Base-by-base conservation (phyloP, 495 filamentous ascomycete species). In the Rhizodiscina lignyota region DNA sequence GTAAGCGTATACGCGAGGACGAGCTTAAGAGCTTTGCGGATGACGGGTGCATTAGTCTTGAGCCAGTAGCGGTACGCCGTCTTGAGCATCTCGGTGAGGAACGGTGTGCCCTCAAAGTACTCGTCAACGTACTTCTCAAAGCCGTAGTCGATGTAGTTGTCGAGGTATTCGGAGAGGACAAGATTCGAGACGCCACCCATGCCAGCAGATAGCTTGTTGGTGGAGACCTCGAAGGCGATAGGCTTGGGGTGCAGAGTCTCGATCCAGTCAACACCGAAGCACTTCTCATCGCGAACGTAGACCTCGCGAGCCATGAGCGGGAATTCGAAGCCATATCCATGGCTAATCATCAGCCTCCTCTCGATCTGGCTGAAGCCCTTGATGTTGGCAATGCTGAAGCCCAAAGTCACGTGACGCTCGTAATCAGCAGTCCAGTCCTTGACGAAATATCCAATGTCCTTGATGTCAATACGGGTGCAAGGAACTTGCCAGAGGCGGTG, bases 361-460 rank as follows among this genome's bases (percentile, higher is more conserved):
- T 93, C 84, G 36, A 78, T 69, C 31, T 74, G 70, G 17, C 81
- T 78, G 50, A 87, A 91, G 36, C 84, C 85, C 54, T 87, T 92
- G 60, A 94, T 87, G 49, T 94, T 92, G 50, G 75, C 83, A 23
- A 91, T 76, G 2, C 83, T 85, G 54, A 93, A 81, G 23, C 80
- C 82, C 42, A 83, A 72, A 47, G 66, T 76, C 37, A 86, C 70
- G 52, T 94, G 85, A 35, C 84, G 77, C 57, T 92, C 84, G 51
- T 83, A 91, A 48, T 94, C 85, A 12, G 82, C 84, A 59, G 80
- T 87, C 84, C 83, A 94, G 55, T 92, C 85, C 66, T 93, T 92
- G 82, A 92, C 87, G 65, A 94, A 94, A 50, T 85, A 92, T 21
- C 71, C 81, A 49, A 94, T 89, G 44, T 94, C 85, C 66, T 92